Conservation (phyloP, 2,329 filamentous ascomycete species). For the Colletotrichum sublineola region DNA sequence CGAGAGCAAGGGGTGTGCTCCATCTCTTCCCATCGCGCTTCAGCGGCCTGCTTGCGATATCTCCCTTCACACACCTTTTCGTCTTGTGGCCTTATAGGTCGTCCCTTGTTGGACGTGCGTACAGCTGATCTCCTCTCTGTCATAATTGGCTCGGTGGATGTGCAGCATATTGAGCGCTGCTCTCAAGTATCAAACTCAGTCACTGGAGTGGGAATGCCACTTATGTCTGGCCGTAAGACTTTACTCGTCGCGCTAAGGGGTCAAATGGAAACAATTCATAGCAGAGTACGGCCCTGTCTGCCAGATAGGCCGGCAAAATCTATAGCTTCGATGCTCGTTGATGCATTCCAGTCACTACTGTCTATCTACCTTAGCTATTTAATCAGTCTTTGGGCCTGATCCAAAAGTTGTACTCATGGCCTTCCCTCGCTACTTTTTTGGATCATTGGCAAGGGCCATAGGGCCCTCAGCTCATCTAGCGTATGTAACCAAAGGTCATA, state of each 20-base stretch:
- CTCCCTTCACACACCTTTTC: neutral
- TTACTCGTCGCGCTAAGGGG: neutral
- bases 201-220: neutral
- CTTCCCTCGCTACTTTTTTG: neutral
- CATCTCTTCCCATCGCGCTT: neutral
- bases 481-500: neutral
- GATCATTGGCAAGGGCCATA: too few relatives aligned
- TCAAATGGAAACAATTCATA: neutral
- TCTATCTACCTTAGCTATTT: too few relatives aligned
- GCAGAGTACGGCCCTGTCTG: neutral
- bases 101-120: neutral
- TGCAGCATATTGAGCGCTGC: neutral
- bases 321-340: too few relatives aligned
- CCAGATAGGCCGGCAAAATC: neutral
- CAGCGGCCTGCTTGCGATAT: neutral
- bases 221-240: neutral
- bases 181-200: neutral
- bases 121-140: neutral
- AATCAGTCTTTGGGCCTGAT: neutral
- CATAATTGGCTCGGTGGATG: neutral
- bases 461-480: too few relatives aligned
- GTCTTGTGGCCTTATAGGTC: neutral
- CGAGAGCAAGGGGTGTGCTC: neutral
- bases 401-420: neutral
- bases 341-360: too few relatives aligned